A percentile compares a stretch with the other conserved stretches of the same genome.
Conservation (phyloP, 495 filamentous ascomycete genomes). For the Hyaloscypha finlandica region DNA sequence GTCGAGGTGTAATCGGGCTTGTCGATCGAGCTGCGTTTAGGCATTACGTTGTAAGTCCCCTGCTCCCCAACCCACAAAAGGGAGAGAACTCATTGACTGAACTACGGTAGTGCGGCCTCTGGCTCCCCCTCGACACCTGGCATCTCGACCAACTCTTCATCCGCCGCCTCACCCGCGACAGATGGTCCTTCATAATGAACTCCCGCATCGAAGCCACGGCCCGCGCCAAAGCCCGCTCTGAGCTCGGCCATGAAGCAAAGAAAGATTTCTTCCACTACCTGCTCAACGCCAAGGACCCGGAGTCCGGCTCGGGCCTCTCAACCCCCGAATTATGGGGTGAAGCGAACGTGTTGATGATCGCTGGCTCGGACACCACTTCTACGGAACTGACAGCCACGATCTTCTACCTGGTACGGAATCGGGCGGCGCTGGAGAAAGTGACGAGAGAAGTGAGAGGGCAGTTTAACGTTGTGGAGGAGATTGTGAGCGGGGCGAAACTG, state of each 20-base stretch:
- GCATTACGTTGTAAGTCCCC: slow-evolving; percentile 52
- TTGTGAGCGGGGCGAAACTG: slow-evolving; percentile 35
- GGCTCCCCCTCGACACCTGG: slow-evolving; percentile 55
- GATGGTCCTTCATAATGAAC: slow-evolving; percentile 58
- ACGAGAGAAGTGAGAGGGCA: slow-evolving; percentile 48
- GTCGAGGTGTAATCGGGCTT: slow-evolving; percentile 59
- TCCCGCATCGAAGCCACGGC: slow-evolving; percentile 54
- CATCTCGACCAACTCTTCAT: slow-evolving; percentile 60
- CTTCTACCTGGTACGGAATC: slow-evolving; percentile 67
- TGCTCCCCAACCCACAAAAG: not conserved
- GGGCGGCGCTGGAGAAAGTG: slow-evolving; percentile 47
- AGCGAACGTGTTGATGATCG: slow-evolving; percentile 65
- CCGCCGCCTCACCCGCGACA: slow-evolving; percentile 53
- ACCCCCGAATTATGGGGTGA: slow-evolving; percentile 71
- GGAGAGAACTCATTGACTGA: no score
- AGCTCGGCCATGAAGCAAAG: slow-evolving; percentile 51
- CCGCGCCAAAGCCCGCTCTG: slow-evolving; percentile 54
- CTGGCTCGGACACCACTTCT: slow-evolving; percentile 64
- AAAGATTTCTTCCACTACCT: slow-evolving; percentile 67
- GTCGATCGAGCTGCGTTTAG: slow-evolving; percentile 56
- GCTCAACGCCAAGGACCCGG: slow-evolving; percentile 58
- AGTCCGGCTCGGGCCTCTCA: slow-evolving; percentile 64
- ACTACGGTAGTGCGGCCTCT: slow-evolving; percentile 48
- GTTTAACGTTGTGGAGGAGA: slow-evolving; percentile 54
- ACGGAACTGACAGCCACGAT: slow-evolving; percentile 63